Conservation (phyloP, 2,329 filamentous ascomycete genomes). For the Cytospora piceae region DNA sequence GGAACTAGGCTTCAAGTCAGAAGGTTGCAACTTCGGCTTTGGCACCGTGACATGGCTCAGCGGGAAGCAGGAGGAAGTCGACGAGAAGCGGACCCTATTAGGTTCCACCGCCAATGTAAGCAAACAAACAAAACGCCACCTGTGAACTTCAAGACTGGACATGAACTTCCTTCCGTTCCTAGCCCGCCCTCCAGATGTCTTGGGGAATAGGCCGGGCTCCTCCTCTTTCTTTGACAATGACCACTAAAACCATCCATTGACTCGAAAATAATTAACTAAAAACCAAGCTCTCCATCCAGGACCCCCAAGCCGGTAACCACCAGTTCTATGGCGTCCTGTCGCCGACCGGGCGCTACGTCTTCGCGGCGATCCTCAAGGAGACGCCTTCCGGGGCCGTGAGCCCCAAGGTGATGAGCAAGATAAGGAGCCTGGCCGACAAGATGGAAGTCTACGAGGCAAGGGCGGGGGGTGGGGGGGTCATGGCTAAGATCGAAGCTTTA, state of each 20-base stretch:
- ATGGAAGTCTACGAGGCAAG: conserved; percentile 6
- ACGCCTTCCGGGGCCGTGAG: not conserved
- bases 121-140: not conserved
- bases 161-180: no score
- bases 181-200: no score
- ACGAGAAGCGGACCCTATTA: conserved; percentile 11
- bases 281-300: not conserved
- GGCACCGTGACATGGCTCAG: conserved; percentile 10
- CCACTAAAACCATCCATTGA: not conserved
- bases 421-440: conserved; percentile 5
- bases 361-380: conserved; percentile 14
- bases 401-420: not conserved
- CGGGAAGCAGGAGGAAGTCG: conserved; percentile 11
- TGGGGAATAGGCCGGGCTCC: no score
- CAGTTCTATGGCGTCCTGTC: conserved; percentile 18
- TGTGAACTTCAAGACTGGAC: no score
- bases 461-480: not conserved
- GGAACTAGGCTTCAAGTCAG: conserved; percentile 2
- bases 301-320: not conserved
- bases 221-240: not conserved
- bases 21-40: conserved; percentile 5
- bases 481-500: conserved; percentile 4
- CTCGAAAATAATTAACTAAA: not conserved
- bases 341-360: not conserved
- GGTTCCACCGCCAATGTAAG: conserved; percentile 5